Evolutionary conservation across 768 basidiomycete species (phyloP).

Genomic region (Auricularia auricula-judae): DNA sequence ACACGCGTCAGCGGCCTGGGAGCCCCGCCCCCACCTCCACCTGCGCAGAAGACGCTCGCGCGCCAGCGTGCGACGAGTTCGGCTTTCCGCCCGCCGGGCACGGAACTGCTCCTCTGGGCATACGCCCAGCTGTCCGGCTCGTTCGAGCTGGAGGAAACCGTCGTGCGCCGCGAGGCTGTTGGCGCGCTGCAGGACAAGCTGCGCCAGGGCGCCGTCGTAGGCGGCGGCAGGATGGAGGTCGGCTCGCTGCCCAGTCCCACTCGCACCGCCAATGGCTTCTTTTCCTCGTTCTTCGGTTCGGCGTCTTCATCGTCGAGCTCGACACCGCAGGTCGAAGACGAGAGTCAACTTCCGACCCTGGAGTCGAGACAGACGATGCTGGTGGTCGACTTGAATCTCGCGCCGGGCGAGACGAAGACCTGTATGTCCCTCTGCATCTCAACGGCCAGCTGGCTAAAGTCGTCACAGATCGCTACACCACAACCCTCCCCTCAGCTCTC

Average conservation of each 20-base stretch:
- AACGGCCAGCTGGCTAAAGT: background rate
- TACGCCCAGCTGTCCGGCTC: slow-evolving; percentile 74
- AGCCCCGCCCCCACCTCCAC: background rate
- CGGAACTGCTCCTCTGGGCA: slow-evolving; percentile 71
- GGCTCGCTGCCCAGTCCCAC: slow-evolving; percentile 13
- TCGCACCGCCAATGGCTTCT: slow-evolving; percentile 26
- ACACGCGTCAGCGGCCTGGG: background rate
- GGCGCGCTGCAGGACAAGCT: slow-evolving; percentile 5
- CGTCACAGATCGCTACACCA: slow-evolving; percentile 61
- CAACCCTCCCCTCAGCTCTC: slow-evolving; percentile 63
- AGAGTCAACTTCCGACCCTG: slow-evolving; percentile 68
- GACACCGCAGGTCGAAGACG: slow-evolving; percentile 24
- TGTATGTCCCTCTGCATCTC: slow-evolving; percentile 41
- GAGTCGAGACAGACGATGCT: slow-evolving; percentile 80
- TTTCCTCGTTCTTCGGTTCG: slow-evolving; percentile 11
- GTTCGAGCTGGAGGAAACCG: slow-evolving; percentile 42
- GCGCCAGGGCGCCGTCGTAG: slow-evolving; percentile 27
- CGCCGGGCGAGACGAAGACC: slow-evolving; percentile 73
- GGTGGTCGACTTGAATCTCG: slow-evolving; percentile 73
- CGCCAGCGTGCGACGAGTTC: slow-evolving; percentile 27
- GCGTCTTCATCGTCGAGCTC: background rate
- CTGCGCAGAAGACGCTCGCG: background rate
- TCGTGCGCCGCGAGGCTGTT: slow-evolving; percentile 13
- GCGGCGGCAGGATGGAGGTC: slow-evolving; percentile 62
- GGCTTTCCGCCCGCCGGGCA: slow-evolving; percentile 36